These are phyloP conservation scores for Saposhnikovia divaricata DNA, from an alignment of 129 eudicot genomes.

Conservation along the genomic window DNA sequence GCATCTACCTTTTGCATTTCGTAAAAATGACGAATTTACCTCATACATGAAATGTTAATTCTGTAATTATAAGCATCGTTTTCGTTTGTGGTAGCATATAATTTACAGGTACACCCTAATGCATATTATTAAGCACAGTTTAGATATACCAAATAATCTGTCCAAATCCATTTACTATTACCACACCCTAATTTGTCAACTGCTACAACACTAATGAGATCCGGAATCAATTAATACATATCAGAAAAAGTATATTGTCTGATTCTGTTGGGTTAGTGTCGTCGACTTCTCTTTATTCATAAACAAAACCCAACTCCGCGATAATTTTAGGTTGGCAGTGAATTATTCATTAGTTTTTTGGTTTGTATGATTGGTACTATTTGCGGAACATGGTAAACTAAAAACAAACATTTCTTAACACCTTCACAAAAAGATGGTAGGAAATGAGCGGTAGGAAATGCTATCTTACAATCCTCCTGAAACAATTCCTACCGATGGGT, in stretches of 20 bases:
- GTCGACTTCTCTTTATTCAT: neutral
- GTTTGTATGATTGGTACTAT: no score
- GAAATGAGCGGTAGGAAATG: no score
- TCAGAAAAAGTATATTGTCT: neutral
- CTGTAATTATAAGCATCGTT: no score
- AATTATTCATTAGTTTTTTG: no score
- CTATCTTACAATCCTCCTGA: no score
- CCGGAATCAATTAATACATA: neutral
- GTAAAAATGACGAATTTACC: neutral
- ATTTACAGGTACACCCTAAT: neutral
- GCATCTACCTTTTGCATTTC: neutral
- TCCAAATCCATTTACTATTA: constrained; percentile 5
- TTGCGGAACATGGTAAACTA: no score
- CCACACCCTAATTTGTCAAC: constrained; percentile 3
- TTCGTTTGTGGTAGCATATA: no score
- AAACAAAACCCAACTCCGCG: neutral
- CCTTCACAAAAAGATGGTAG: no score
- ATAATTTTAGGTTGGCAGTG: no score
- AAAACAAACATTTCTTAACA: no score
- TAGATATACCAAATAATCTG: neutral
- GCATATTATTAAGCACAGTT: neutral
- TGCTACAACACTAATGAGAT: neutral
- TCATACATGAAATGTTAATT: no score
- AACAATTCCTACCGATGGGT: no score
- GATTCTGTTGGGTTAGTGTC: neutral